These are phyloP conservation scores for Combretum micranthum DNA, from an alignment of 345 rosid species.

Conservation along the genomic window DNA sequence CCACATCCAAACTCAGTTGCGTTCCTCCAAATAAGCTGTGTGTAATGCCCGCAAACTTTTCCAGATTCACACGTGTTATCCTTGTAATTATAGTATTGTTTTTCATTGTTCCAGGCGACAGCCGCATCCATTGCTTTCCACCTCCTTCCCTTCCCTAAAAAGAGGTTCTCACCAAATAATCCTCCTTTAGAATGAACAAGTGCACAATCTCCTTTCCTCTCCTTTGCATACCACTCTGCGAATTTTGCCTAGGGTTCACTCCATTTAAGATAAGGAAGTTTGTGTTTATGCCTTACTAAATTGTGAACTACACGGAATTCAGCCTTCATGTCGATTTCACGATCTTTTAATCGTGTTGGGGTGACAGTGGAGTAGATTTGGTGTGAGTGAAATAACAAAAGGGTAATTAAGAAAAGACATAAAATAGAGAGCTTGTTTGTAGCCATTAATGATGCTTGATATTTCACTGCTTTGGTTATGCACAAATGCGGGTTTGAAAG, in stretches of 20 bases:
- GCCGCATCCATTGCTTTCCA: slow-evolving; percentile 9
- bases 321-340: neutral
- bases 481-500: neutral
- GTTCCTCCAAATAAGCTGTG: slow-evolving; percentile 11
- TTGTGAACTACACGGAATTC: slow-evolving; percentile 13
- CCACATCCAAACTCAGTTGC: slow-evolving; percentile 10
- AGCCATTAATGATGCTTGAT: neutral
- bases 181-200: slow-evolving; percentile 6
- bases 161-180: slow-evolving; percentile 14
- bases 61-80: neutral
- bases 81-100: slow-evolving; percentile 4
- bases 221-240: slow-evolving; percentile 10
- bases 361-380: neutral
- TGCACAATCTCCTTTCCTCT: slow-evolving; percentile 10
- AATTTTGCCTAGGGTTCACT: slow-evolving; percentile 6
- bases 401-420: neutral
- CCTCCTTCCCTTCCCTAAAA: slow-evolving; percentile 7
- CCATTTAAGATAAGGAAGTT: slow-evolving; percentile 7
- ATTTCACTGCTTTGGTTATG: neutral
- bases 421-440: neutral
- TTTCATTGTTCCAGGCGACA: slow-evolving; percentile 6
- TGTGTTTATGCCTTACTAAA: neutral
- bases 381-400: neutral
- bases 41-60: slow-evolving; percentile 8
- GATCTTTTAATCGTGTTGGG: neutral